Conservation (phyloP, 768 basidiomycete genomes). For the Termitomyces sp. region DNA sequence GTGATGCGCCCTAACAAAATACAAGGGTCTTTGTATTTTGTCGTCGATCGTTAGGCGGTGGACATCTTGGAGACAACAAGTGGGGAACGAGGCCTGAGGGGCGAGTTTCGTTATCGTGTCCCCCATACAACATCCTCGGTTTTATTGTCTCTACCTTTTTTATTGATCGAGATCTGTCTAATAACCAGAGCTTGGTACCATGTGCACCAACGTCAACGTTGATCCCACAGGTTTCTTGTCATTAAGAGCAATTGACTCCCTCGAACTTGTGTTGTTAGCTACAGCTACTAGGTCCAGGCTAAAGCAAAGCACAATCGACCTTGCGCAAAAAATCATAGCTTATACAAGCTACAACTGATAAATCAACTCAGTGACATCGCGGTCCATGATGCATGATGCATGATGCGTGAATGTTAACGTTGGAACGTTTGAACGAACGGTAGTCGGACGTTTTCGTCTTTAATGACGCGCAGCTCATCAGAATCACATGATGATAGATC, state of each 20-base stretch:
- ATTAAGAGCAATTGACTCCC: too few relatives aligned
- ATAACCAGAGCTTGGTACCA: not conserved
- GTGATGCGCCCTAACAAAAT: slow-evolving; percentile 8
- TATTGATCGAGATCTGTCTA: not conserved
- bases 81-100: too few relatives aligned
- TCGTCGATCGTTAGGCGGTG: not conserved
- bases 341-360: not conserved
- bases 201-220: too few relatives aligned
- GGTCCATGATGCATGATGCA: not conserved
- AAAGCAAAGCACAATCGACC: too few relatives aligned
- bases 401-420: not conserved
- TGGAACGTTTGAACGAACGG: not conserved
- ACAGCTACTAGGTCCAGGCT: not conserved
- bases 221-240: too few relatives aligned
- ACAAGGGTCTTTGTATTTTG: not conserved
- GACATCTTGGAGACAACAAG: not conserved
- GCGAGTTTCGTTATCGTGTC: not conserved
- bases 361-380: too few relatives aligned
- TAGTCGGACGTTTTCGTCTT: too few relatives aligned
- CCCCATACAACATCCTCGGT: not conserved
- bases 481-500: slow-evolving; percentile 5
- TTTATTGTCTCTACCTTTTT: not conserved
- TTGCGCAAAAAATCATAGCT: not conserved
- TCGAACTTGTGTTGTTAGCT: not conserved
- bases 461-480: not conserved